These are phyloP conservation scores for Solanum ossicruentum DNA, from an alignment of 257 asterid genomes.

Conservation along the genomic window DNA sequence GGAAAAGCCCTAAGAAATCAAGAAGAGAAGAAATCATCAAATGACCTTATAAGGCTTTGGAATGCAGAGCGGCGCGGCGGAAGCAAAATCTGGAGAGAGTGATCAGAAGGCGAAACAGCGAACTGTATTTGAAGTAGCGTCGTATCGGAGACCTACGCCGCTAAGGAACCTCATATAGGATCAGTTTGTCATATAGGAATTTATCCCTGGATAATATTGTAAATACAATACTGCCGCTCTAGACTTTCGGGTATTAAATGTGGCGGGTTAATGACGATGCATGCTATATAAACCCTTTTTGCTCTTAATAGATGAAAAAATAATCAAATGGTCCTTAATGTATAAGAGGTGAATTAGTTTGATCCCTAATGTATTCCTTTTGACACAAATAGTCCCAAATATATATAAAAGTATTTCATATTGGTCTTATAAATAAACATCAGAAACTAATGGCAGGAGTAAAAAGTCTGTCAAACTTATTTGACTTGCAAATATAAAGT, in stretches of 20 bases:
- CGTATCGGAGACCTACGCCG: slow-evolving; percentile 9
- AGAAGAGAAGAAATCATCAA: not conserved
- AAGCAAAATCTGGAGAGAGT: not conserved
- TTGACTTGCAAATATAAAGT: too few species aligned
- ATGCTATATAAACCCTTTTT: not conserved
- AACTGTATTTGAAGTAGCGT: not conserved
- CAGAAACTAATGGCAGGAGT: too few species aligned
- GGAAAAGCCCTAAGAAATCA: not conserved
- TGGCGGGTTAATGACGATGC: not conserved
- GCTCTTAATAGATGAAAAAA: not conserved
- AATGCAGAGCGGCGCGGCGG: not conserved
- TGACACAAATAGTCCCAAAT: not conserved
- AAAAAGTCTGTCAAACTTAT: too few species aligned
- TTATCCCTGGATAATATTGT: not conserved
- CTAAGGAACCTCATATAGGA: slow-evolving; percentile 7
- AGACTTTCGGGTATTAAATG: not conserved
- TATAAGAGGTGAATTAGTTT: not conserved
- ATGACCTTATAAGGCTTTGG: not conserved
- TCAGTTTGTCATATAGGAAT: not conserved
- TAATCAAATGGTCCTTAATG: not conserved
- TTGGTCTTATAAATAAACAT: not conserved
- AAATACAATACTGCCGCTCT: not conserved
- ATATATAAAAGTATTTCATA: not conserved
- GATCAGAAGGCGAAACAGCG: not conserved
- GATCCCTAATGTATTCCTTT: not conserved